Evolutionary conservation across 2,329 filamentous ascomycete genomes (phyloP).

Genomic region (Ophiosphaerella narmari): DNA sequence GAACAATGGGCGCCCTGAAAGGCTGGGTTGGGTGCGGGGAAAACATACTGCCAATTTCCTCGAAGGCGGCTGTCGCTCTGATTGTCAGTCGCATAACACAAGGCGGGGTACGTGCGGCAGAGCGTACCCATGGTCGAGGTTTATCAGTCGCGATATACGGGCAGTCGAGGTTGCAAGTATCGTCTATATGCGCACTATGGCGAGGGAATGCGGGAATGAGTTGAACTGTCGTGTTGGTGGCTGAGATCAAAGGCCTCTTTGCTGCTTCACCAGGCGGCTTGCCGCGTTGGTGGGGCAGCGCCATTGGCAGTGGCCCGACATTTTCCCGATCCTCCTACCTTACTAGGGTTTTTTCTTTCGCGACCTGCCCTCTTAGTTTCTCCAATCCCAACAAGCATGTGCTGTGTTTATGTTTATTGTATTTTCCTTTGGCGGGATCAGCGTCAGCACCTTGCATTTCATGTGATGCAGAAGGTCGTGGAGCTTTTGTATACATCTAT

Average conservation of each 20-base stretch:
- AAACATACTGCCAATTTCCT: slow-evolving; percentile 49
- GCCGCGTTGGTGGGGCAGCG: slow-evolving; percentile 35
- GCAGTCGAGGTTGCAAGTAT: not conserved
- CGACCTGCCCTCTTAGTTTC: not conserved
- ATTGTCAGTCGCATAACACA: slow-evolving; percentile 12
- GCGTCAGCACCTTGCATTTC: not conserved
- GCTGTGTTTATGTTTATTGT: too few species aligned
- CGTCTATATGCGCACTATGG: slow-evolving; percentile 11
- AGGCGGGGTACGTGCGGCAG: slow-evolving; percentile 14
- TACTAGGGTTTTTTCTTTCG: slow-evolving; percentile 16
- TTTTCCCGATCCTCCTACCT: slow-evolving; percentile 15
- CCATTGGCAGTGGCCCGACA: slow-evolving; percentile 19
- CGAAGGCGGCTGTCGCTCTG: slow-evolving; percentile 16
- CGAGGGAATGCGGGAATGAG: not conserved
- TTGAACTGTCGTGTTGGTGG: slow-evolving; percentile 18
- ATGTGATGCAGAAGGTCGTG: slow-evolving; percentile 4
- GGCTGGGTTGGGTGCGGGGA: not conserved
- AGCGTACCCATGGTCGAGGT: slow-evolving; percentile 22
- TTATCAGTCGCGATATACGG: not conserved
- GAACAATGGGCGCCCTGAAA: not conserved
- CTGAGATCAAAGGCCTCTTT: slow-evolving; percentile 16
- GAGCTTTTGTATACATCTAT: not conserved
- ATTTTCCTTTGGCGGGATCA: too few species aligned
- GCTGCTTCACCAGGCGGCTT: not conserved
- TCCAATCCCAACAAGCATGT: slow-evolving; percentile 2